These are phyloP conservation scores for Aspergillus fischeri DNA, from an alignment of 2,329 filamentous ascomycete species.

Conservation along the genomic window DNA sequence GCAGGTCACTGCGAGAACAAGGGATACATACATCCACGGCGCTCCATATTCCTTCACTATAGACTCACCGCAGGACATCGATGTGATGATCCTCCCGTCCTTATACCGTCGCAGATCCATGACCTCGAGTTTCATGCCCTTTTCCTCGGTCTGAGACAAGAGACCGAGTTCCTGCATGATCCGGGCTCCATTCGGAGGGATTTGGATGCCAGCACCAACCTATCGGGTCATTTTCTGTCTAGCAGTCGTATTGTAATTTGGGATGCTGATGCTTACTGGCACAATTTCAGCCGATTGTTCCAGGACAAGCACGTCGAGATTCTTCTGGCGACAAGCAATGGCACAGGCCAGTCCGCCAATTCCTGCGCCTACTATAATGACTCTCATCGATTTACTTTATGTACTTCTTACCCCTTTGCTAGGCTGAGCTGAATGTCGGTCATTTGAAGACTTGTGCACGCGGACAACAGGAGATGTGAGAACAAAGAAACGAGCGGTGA, in stretches of 20 bases:
- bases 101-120: constrained; percentile 19
- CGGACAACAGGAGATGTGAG: no score
- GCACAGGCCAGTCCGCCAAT: constrained; percentile 22
- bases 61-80: constrained; percentile 18
- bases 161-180: constrained; percentile 16
- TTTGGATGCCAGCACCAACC: constrained; percentile 26
- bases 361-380: constrained; percentile 18
- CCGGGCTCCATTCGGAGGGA: constrained; percentile 24
- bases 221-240: not conserved
- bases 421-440: not conserved
- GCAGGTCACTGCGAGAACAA: not conserved
- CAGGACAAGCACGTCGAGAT: constrained; percentile 18
- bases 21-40: constrained; percentile 20
- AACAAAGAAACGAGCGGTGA: not conserved
- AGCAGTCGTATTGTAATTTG: not conserved
- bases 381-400: constrained; percentile 3
- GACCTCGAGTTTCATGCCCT: constrained; percentile 5
- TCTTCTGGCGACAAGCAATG: constrained; percentile 19
- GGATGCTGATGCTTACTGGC: not conserved
- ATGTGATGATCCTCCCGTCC: constrained; percentile 13
- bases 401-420: not conserved
- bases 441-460: not conserved
- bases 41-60: constrained; percentile 19
- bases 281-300: constrained; percentile 16
- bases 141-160: constrained; percentile 8